phyloP scores from a whole-genome alignment of 2,329 filamentous ascomycete genomes.

The Penicillium polonicum region DNA sequence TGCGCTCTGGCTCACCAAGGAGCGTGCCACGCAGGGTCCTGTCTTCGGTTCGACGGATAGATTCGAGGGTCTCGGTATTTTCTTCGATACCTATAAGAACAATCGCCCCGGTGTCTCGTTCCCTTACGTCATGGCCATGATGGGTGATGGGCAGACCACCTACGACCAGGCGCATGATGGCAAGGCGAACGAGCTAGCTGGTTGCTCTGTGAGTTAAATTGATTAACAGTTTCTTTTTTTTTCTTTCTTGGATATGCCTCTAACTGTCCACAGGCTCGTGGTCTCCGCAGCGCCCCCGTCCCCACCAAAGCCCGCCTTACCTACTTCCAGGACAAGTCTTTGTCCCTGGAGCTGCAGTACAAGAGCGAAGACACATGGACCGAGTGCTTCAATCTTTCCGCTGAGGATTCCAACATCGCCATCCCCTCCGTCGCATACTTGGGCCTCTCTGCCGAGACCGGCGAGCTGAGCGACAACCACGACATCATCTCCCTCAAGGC shows the following conservation, averaged over 20 bases:
- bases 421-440: slow-evolving; percentile 72
- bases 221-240: not conserved
- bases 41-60: slow-evolving; percentile 87
- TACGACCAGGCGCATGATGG: slow-evolving; percentile 96
- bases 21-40: slow-evolving; percentile 73
- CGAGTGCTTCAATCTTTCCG: slow-evolving; percentile 73
- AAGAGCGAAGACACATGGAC: slow-evolving; percentile 86
- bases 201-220: slow-evolving; percentile 68
- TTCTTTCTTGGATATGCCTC: not conserved
- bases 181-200: slow-evolving; percentile 87
- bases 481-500: slow-evolving; percentile 87
- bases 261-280: slow-evolving; percentile 60
- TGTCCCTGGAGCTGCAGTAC: slow-evolving; percentile 91
- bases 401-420: slow-evolving; percentile 64
- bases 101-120: slow-evolving; percentile 94
- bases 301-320: slow-evolving; percentile 85
- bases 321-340: slow-evolving; percentile 93
- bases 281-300: slow-evolving; percentile 74
- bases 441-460: slow-evolving; percentile 73
- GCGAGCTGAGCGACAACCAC: slow-evolving; percentile 95
- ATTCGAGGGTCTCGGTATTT: slow-evolving; percentile 92
- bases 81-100: slow-evolving; percentile 99
- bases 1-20: slow-evolving; percentile 96
- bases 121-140: slow-evolving; percentile 98
- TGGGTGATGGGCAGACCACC: slow-evolving; percentile 80